Base-by-base conservation (phyloP, 148 eudicot species). In the Cornus controversa region DNA sequence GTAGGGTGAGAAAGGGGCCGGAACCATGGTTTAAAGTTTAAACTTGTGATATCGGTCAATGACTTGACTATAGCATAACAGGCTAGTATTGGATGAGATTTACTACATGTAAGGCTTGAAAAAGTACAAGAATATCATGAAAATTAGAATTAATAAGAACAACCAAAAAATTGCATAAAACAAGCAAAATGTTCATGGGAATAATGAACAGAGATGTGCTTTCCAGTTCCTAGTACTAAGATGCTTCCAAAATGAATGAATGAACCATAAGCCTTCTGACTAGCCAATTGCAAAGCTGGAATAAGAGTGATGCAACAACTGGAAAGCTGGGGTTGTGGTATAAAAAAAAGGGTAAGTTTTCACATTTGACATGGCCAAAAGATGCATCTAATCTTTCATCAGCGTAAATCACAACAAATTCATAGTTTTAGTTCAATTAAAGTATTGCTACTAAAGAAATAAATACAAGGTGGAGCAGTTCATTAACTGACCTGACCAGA, bases 401-500 rank as follows among this genome's bases (percentile, higher is more conserved):
- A 57, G 40, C 62, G 18, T 8, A 70, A 62, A 57, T 5, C 24
- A 66, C 22, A 47, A 23, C 31, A 71, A 64, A 16, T 64, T 71
- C 70, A 40, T 45, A 71, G 24, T 16, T 6, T 62, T 63, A 42
- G 36, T 45, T 14, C 69, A 53, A 78, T 53, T 36, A 75, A 3
- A 6, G 31, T 1, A 40, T 15, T 23, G n/a, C 22, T 20, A 1
- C 8, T 22, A 74, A 74, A 60, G 54, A 58, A 31, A 31, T 31
- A 31, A 74, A 40, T 31, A 64, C 18, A 13, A 47, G 22, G 36
- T 27, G 40, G 73, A 69, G 45, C 42, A 50, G 58, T 18, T 8
- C 63, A 60, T 27, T 45, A 74, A 72, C 77, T 66, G 28, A 92
- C 98, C 93, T 94, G 92, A 64, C 98, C 99, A 78, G 93, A 89